Evolutionary conservation across 1,139 yeast species (phyloP), one percentile per base, ranked within the genome.

Genomic region (Lodderomyces margitis): DNA sequence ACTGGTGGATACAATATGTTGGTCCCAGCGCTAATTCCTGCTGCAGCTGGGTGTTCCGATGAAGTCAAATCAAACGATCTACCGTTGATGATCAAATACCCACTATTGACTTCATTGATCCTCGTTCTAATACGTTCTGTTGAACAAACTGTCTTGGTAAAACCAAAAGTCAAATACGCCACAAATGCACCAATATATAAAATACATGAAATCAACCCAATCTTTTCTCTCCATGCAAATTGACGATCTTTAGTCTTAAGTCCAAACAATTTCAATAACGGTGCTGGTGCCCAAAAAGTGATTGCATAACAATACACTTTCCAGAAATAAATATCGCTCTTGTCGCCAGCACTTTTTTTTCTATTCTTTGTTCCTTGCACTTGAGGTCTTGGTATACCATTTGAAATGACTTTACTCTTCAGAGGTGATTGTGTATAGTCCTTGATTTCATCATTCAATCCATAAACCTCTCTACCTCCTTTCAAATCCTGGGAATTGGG

Each of bases 161-260:
- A 91, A 2, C 98, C 98, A 64, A 91, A 91, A 2, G 96, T 88
- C 49, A 91, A 69, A 58, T 74, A 92, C 1, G 95, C 96, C 36
- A 91, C 87, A 49, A 86, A 66, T 0, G 88, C 80, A 39, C 94
- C 97, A 44, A 86, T 66, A 52, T 78, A 78, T 23, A 84, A 53
- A 54, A 92, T 88, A 47, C 89, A 74, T 2, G 94, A 75, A 41
- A 92, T 73, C 42, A 92, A 73, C 1, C 87, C 98, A 36, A 91
- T 84, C 59, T 92, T 92, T 60, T 92, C 98, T 59, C 98, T 77
- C 98, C 98, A 92, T 0, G 98, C 98, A 70, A 81, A 80, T 60
- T 88, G 97, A 49, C 96, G 79, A 39, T 82, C 89, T 53, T 80
- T 80, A 21, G 87, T 82, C 33, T 76, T 76, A 75, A 91, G 76